Evolutionary conservation across 140 eudicot genomes (phyloP).

Genomic region (Flaveria floridana): DNA sequence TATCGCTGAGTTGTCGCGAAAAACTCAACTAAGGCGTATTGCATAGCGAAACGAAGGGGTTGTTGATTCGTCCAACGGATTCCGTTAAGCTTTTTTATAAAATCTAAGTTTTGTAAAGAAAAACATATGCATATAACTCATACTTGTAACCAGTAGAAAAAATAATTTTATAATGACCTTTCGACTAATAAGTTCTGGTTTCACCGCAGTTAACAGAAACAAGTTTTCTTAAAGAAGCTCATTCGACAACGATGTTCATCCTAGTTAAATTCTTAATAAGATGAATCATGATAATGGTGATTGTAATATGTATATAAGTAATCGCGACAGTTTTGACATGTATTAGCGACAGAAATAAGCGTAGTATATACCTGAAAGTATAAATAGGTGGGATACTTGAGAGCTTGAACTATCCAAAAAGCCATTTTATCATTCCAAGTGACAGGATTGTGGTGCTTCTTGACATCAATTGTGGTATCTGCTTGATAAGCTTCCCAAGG

Average conservation of each 20-base stretch:
- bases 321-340: neutral
- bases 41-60: neutral
- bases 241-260: too few relatives aligned
- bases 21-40: neutral
- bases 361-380: constrained; percentile 50
- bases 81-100: too few relatives aligned
- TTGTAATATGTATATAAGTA: too few relatives aligned
- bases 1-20: neutral
- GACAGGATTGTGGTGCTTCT: constrained; percentile 55
- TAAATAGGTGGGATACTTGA: constrained; percentile 56
- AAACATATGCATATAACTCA: too few relatives aligned
- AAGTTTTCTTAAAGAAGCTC: too few relatives aligned
- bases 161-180: too few relatives aligned
- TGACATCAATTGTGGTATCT: constrained; percentile 59
- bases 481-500: constrained; percentile 77
- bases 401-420: constrained; percentile 57
- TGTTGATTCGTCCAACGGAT: neutral
- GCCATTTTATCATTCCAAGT: constrained; percentile 63
- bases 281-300: too few relatives aligned
- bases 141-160: too few relatives aligned
- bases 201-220: too few relatives aligned
- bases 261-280: too few relatives aligned
- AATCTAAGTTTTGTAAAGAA: neutral
- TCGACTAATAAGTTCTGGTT: too few relatives aligned
- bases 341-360: neutral